Conservation (phyloP, 1,284 basidiomycete genomes). For the Trametes sp. region DNA sequence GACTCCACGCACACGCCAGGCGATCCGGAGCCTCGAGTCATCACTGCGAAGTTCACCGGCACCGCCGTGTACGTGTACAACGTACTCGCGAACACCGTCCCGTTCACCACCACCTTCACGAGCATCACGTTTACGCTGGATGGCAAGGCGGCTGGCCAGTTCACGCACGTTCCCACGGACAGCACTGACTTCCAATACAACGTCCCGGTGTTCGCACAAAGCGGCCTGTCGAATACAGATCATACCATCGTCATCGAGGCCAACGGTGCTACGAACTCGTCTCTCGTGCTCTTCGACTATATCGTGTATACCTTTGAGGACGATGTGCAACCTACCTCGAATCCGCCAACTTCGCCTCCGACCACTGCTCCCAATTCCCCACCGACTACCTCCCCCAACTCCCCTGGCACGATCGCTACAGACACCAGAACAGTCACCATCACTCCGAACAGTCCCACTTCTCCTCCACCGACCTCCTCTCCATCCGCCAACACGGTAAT, state of each 20-base stretch:
- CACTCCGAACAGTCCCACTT: neutral
- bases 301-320: slow-evolving; percentile 20
- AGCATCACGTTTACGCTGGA: slow-evolving; percentile 10
- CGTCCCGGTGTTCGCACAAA: slow-evolving; percentile 15
- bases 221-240: slow-evolving; percentile 2
- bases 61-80: slow-evolving; percentile 11
- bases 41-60: slow-evolving; percentile 17
- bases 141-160: neutral
- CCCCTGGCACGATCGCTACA: neutral
- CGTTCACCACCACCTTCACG: slow-evolving; percentile 7
- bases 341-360: neutral
- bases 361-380: neutral
- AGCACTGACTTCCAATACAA: slow-evolving; percentile 13
- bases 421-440: neutral
- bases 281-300: slow-evolving; percentile 25
- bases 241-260: slow-evolving; percentile 17
- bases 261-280: slow-evolving; percentile 3
- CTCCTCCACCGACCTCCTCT: too few species aligned
- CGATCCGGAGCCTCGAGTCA: neutral
- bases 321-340: neutral
- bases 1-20: slow-evolving; percentile 17
- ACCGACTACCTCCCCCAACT: neutral
- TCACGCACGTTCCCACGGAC: slow-evolving; percentile 3
- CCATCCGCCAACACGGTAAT: neutral
- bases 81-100: neutral